Percentiles rank a stretch among this genome's conserved stretches.
phyloP scores from a whole-genome alignment of 768 basidiomycete genomes.

The Russula lepida region DNA sequence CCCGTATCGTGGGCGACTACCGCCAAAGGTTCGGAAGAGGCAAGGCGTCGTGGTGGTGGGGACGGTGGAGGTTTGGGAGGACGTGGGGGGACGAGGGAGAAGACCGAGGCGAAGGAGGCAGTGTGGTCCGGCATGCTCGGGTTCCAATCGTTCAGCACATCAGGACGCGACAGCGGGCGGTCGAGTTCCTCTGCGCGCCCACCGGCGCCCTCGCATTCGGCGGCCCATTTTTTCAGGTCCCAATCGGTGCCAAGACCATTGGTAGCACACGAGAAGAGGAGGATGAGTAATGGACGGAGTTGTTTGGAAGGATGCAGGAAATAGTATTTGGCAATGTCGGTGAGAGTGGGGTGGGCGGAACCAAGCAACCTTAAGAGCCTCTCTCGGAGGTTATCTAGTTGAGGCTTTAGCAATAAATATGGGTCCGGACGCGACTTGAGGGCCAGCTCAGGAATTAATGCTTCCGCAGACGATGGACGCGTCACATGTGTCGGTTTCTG shows the following conservation, averaged over 20 bases:
- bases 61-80: constrained; percentile 31
- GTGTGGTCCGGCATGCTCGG: constrained; percentile 76
- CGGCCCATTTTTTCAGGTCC: constrained; percentile 50
- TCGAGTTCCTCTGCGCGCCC: constrained; percentile 59
- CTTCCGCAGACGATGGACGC: neutral
- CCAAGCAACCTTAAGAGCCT: constrained; percentile 74
- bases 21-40: constrained; percentile 26
- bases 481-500: constrained; percentile 9
- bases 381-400: constrained; percentile 62
- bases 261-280: constrained; percentile 86
- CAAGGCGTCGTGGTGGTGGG: constrained; percentile 27
- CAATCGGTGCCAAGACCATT: constrained; percentile 77
- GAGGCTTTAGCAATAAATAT: constrained; percentile 57
- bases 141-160: constrained; percentile 88
- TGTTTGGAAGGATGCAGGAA: constrained; percentile 87
- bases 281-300: constrained; percentile 78
- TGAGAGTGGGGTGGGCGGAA: constrained; percentile 80
- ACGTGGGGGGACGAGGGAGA: constrained; percentile 44
- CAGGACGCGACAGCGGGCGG: constrained; percentile 65
- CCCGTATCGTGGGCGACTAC: constrained; percentile 29
- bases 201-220: constrained; percentile 46
- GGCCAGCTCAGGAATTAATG: neutral
- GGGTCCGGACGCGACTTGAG: constrained; percentile 46
- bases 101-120: constrained; percentile 48
- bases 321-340: constrained; percentile 86